Evolutionary conservation across 257 asterid genomes (phyloP).

Genomic region (Solanum rostratum): DNA sequence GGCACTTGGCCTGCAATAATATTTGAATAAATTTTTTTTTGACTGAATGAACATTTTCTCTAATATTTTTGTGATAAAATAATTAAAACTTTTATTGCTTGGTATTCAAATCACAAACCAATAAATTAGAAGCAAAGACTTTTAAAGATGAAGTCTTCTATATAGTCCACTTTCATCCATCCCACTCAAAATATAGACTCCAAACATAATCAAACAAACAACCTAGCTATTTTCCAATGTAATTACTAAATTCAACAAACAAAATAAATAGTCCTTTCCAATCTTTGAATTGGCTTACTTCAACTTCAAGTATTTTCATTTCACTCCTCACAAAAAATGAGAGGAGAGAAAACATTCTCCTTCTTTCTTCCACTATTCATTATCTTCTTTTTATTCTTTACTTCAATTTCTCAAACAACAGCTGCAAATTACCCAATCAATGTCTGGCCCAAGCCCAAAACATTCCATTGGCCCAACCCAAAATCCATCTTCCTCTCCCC

Average conservation of each 20-base stretch:
- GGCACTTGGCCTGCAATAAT: too few relatives aligned
- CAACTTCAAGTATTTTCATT: background rate
- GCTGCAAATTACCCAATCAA: constrained; percentile 52
- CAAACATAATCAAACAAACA: background rate
- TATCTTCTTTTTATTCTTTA: background rate
- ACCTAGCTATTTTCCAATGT: background rate
- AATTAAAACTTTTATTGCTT: background rate
- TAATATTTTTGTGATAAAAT: background rate
- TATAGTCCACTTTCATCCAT: background rate
- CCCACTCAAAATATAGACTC: background rate
- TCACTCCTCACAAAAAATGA: background rate
- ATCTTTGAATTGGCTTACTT: background rate
- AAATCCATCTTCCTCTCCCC: constrained; percentile 45
- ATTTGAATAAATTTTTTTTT: too few relatives aligned
- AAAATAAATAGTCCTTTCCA: background rate
- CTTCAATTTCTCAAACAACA: constrained; percentile 19
- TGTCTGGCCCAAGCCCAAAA: constrained; percentile 89
- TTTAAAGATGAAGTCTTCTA: background rate
- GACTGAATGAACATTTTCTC: too few relatives aligned
- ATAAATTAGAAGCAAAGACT: background rate
- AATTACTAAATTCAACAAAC: background rate
- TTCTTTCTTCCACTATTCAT: background rate
- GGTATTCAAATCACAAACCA: background rate
- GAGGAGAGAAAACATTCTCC: background rate
- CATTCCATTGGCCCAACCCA: constrained; percentile 57